Evolutionary conservation across 495 filamentous ascomycete genomes (phyloP).

Genomic region (Talaromyces liani): DNA sequence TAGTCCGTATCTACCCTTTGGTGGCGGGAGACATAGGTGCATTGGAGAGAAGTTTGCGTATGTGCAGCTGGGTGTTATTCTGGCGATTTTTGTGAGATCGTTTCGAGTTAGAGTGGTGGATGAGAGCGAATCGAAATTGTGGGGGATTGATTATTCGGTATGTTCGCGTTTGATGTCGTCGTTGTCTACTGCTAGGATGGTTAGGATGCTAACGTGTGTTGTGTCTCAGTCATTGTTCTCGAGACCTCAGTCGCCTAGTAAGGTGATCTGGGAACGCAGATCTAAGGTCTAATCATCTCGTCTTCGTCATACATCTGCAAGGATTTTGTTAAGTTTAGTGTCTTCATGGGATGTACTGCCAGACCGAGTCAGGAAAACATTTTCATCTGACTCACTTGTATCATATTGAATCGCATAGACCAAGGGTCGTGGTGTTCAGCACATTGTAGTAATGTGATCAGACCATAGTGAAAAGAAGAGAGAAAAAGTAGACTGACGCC

Average conservation of each 20-base stretch:
- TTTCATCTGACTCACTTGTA: neutral
- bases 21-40: constrained; percentile 48
- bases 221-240: neutral
- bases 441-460: neutral
- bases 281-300: neutral
- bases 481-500: neutral
- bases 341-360: too few relatives aligned
- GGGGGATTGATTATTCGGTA: constrained; percentile 46
- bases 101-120: constrained; percentile 35
- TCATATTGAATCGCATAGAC: neutral
- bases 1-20: constrained; percentile 50
- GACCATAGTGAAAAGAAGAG: neutral
- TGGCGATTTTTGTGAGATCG: constrained; percentile 37
- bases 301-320: neutral
- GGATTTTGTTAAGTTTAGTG: neutral
- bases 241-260: neutral
- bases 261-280: neutral
- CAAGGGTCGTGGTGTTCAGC: neutral
- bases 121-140: constrained; percentile 20
- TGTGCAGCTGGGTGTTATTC: constrained; percentile 41
- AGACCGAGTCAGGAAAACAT: neutral
- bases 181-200: neutral
- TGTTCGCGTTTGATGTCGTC: constrained; percentile 9
- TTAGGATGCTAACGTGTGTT: neutral
- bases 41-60: constrained; percentile 53